Percentiles rank a stretch among this genome's conserved stretches.
These are phyloP conservation scores for Eucalyptus dawsonii DNA, from an alignment of 345 rosid species.

Conservation along the genomic window DNA sequence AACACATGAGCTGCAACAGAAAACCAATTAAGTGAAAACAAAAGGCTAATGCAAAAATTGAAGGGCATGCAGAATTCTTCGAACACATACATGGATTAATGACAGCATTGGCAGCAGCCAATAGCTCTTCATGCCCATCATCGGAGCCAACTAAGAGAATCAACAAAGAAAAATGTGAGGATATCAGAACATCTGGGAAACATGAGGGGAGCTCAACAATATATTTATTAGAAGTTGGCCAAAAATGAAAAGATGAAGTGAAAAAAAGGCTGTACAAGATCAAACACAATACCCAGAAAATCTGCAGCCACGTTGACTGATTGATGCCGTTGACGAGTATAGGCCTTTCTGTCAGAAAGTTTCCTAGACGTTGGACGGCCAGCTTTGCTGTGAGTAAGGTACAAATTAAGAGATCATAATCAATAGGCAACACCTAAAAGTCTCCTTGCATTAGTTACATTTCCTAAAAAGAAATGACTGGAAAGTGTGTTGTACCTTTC, in stretches of 20 bases:
- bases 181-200: neutral
- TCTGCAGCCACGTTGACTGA: conserved; percentile 41
- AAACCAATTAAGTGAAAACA: conserved; percentile 13
- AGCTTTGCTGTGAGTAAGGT: conserved; percentile 43
- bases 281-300: conserved; percentile 58
- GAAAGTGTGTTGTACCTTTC: conserved; percentile 47
- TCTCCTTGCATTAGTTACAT: neutral
- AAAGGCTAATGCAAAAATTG: neutral
- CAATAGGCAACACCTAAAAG: neutral
- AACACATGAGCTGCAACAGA: conserved; percentile 41
- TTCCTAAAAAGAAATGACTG: neutral
- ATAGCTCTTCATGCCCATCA: conserved; percentile 72
- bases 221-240: neutral
- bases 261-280: neutral
- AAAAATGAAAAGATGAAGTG: neutral
- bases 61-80: neutral
- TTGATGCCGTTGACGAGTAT: conserved; percentile 59
- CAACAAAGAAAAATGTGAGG: neutral
- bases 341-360: conserved; percentile 82
- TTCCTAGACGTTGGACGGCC: conserved; percentile 92
- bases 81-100: conserved; percentile 40
- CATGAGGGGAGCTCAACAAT: neutral
- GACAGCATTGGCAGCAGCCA: conserved; percentile 76
- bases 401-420: neutral
- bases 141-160: conserved; percentile 55